phyloP scores from a whole-genome alignment of 2,329 filamentous ascomycete species.

The Trichoderma arundinaceum region DNA sequence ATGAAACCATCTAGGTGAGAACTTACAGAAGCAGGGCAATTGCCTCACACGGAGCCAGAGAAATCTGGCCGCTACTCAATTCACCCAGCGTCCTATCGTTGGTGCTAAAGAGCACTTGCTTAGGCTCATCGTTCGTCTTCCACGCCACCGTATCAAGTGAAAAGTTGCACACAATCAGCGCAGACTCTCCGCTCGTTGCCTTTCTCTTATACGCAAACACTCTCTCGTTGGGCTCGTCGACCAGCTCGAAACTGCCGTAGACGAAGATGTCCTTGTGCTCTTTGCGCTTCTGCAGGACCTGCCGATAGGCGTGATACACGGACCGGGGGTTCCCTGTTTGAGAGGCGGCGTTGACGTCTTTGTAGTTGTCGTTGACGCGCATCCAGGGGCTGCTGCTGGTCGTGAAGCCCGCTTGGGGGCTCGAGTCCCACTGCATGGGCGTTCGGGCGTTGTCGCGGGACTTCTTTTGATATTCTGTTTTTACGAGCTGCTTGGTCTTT shows the following conservation, averaged over 20 bases:
- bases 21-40: slow-evolving; percentile 42
- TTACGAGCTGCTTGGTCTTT: slow-evolving; percentile 46
- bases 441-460: slow-evolving; percentile 73
- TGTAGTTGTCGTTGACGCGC: slow-evolving; percentile 68
- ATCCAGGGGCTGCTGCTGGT: slow-evolving; percentile 68
- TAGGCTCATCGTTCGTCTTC: slow-evolving; percentile 39
- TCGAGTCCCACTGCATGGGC: slow-evolving; percentile 73
- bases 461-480: slow-evolving; percentile 59
- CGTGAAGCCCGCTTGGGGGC: slow-evolving; percentile 68
- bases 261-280: slow-evolving; percentile 66
- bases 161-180: slow-evolving; percentile 50
- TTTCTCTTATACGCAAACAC: slow-evolving; percentile 49
- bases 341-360: slow-evolving; percentile 64
- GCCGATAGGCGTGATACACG: slow-evolving; percentile 66
- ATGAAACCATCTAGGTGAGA: background rate
- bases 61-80: slow-evolving; percentile 39
- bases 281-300: slow-evolving; percentile 65
- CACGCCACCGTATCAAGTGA: slow-evolving; percentile 43
- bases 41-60: slow-evolving; percentile 47
- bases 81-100: slow-evolving; percentile 40
- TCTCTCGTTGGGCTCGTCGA: slow-evolving; percentile 46
- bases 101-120: slow-evolving; percentile 46
- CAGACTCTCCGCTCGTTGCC: slow-evolving; percentile 41
- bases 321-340: slow-evolving; percentile 57
- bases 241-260: slow-evolving; percentile 61